phyloP scores from a whole-genome alignment of 2,329 filamentous ascomycete species.

The Aaosphaeria pasadenensis region DNA sequence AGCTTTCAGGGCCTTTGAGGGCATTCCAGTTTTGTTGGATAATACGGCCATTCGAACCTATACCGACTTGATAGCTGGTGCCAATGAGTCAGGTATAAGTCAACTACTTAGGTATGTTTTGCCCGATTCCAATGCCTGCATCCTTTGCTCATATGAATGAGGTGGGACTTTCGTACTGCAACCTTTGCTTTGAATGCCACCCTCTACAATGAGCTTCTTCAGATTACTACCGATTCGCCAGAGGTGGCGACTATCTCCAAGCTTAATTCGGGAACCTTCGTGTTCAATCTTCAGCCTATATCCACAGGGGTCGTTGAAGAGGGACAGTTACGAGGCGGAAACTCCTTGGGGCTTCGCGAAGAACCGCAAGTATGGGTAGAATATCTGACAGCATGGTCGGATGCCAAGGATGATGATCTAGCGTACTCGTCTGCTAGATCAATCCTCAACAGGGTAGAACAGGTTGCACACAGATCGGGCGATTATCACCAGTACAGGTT shows the following conservation, averaged over 20 bases:
- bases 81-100: too few relatives aligned
- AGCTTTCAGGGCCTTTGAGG: background rate
- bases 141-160: background rate
- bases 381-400: slow-evolving; percentile 1
- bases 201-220: background rate
- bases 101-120: too few relatives aligned
- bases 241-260: background rate
- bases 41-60: background rate
- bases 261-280: background rate
- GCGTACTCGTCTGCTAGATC: slow-evolving; percentile 1
- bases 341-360: slow-evolving; percentile 3
- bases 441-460: slow-evolving; percentile 1
- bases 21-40: background rate
- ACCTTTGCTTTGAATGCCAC: background rate
- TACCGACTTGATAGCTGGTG: background rate
- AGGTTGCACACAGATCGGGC: slow-evolving; percentile 1
- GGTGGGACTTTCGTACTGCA: background rate
- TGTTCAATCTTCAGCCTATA: slow-evolving; percentile 4
- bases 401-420: slow-evolving; percentile 2
- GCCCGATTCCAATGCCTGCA: too few relatives aligned
- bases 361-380: background rate
- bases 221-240: background rate
- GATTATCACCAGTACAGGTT: slow-evolving; percentile 1
- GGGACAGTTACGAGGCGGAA: slow-evolving; percentile 2
- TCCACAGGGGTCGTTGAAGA: background rate